phyloP scores from a whole-genome alignment of 1,284 basidiomycete genomes.

The Moesziomyces parantarcticus region DNA sequence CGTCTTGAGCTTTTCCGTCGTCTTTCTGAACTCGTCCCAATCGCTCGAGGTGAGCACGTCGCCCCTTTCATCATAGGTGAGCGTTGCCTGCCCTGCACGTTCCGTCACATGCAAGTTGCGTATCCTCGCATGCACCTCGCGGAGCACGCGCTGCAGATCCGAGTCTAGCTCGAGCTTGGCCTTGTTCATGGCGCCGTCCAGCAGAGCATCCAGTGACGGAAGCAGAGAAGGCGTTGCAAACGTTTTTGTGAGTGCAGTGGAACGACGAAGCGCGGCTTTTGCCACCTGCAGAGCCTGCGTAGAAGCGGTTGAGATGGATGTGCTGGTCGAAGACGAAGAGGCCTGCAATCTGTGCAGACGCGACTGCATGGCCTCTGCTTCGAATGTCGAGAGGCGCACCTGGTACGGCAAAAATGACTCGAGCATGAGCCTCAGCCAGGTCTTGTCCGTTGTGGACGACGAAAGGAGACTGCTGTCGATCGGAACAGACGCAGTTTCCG shows the following conservation, averaged over 20 bases:
- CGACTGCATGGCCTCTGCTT: slow-evolving; percentile 40
- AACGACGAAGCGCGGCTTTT: slow-evolving; percentile 17
- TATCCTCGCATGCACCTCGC: slow-evolving; percentile 12
- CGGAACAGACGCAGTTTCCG: slow-evolving; percentile 1
- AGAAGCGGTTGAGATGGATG: slow-evolving; percentile 12
- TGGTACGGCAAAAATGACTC: slow-evolving; percentile 41
- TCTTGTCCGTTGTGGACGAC: slow-evolving; percentile 17
- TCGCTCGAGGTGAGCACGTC: slow-evolving; percentile 29
- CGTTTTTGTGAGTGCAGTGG: slow-evolving; percentile 25
- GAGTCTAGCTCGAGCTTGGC: slow-evolving; percentile 3
- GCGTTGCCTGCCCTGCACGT: slow-evolving; percentile 10
- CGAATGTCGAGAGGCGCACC: slow-evolving; percentile 31
- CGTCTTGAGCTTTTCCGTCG: slow-evolving; percentile 24
- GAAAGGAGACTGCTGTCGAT: slow-evolving; percentile 26
- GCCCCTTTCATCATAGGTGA: slow-evolving; percentile 36
- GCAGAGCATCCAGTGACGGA: slow-evolving; percentile 18
- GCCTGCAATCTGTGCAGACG: slow-evolving; percentile 18
- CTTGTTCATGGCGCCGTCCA: slow-evolving; percentile 7
- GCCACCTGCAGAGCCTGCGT: slow-evolving; percentile 19
- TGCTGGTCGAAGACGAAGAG: slow-evolving; percentile 4
- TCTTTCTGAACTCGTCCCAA: slow-evolving; percentile 44
- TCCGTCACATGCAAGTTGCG: slow-evolving; percentile 21
- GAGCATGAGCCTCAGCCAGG: slow-evolving; percentile 35
- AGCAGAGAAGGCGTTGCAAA: slow-evolving; percentile 30
- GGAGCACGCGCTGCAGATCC: slow-evolving; percentile 12